Percentiles rank a stretch among this genome's conserved stretches.
These are phyloP conservation scores for Podila epigama DNA, from an alignment of 192 early-diverging fungal species.

Conservation along the genomic window DNA sequence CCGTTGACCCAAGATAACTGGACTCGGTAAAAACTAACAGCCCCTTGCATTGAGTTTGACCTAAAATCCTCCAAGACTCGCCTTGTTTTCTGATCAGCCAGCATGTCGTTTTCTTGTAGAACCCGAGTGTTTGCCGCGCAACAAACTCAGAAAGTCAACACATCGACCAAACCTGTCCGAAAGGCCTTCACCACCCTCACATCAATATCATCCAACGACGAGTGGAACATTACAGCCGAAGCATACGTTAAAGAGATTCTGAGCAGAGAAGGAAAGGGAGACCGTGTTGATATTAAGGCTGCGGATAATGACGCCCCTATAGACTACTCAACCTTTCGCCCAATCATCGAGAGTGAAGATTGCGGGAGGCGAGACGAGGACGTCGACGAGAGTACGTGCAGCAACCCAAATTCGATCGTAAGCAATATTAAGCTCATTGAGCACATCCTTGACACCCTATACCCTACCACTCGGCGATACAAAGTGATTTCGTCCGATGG, in stretches of 20 bases:
- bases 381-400: neutral
- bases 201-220: slow-evolving; percentile 15
- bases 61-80: neutral
- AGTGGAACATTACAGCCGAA: slow-evolving; percentile 39
- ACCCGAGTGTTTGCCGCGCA: slow-evolving; percentile 24
- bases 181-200: slow-evolving; percentile 12
- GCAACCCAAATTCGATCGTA: neutral
- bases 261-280: neutral
- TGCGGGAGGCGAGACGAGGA: neutral
- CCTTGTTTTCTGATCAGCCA: too few species aligned
- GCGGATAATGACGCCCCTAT: neutral
- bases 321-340: slow-evolving; percentile 20
- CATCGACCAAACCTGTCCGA: neutral
- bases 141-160: neutral
- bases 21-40: slow-evolving; percentile 35
- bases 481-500: slow-evolving; percentile 13
- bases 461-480: slow-evolving; percentile 51
- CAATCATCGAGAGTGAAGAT: slow-evolving; percentile 36
- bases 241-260: slow-evolving; percentile 29
- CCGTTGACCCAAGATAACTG: slow-evolving; percentile 23
- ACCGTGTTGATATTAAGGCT: neutral
- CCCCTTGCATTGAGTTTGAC: too few species aligned
- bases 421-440: slow-evolving; percentile 38
- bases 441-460: slow-evolving; percentile 49
- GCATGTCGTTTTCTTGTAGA: neutral